phyloP scores from a whole-genome alignment of 2,329 filamentous ascomycete genomes.

The Stachybotrys echinatus region DNA sequence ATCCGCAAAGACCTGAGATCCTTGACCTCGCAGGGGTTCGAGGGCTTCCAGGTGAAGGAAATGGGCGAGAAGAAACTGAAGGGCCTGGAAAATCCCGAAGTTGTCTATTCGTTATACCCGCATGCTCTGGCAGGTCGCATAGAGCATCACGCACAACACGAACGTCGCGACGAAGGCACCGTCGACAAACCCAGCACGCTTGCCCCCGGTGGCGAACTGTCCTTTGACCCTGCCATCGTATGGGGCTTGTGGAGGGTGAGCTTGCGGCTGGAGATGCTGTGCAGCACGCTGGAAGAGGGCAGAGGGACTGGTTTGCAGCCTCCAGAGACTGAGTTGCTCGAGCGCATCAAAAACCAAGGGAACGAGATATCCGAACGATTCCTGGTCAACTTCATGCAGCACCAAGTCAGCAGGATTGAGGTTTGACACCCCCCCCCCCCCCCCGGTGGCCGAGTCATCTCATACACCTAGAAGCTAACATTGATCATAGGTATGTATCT shows the following conservation, averaged over 20 bases:
- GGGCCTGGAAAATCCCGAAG: conserved; percentile 93
- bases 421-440: conserved; percentile 50
- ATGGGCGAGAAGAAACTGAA: conserved; percentile 94
- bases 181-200: conserved; percentile 50
- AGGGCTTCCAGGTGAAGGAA: conserved; percentile 96
- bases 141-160: conserved; percentile 55
- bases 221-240: conserved; percentile 75
- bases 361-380: conserved; percentile 87
- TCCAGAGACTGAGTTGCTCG: conserved; percentile 78
- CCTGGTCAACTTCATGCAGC: conserved; percentile 83
- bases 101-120: conserved; percentile 92
- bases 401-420: conserved; percentile 94
- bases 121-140: conserved; percentile 80
- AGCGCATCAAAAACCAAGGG: conserved; percentile 59
- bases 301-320: conserved; percentile 61
- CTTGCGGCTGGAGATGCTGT: conserved; percentile 87
- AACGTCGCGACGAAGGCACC: conserved; percentile 36
- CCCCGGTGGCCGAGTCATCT: not conserved
- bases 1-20: conserved; percentile 86
- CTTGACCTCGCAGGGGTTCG: conserved; percentile 86
- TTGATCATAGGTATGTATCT: conserved; percentile 65
- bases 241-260: conserved; percentile 90
- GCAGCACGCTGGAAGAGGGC: conserved; percentile 75
- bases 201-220: conserved; percentile 59
- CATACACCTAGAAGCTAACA: not conserved